Conservation (phyloP, 768 basidiomycete species). For the Serendipita vermifera region DNA sequence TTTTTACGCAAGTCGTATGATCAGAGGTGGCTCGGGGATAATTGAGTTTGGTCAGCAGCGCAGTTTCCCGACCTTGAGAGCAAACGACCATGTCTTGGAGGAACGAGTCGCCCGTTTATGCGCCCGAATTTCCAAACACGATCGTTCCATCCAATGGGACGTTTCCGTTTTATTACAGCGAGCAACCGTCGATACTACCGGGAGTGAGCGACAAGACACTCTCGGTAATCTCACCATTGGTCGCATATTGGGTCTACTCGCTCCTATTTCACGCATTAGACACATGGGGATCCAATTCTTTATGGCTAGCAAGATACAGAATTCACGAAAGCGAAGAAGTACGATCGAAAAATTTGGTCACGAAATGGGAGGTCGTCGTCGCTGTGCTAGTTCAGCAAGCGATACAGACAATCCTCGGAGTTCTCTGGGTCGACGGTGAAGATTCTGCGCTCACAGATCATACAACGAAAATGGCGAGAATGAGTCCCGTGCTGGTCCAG, state of each 20-base stretch:
- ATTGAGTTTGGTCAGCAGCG: no score
- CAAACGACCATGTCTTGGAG: not conserved
- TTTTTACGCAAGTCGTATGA: no score
- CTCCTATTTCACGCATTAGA: conserved; percentile 76
- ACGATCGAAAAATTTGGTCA: conserved; percentile 56
- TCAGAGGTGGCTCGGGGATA: no score
- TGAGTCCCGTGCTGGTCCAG: conserved; percentile 8
- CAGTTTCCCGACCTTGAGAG: no score
- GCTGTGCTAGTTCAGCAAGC: conserved; percentile 80
- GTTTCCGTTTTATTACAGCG: conserved; percentile 29
- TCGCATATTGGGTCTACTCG: conserved; percentile 76
- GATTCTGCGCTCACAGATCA: conserved; percentile 23
- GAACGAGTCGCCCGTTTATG: not conserved
- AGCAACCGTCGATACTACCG: conserved; percentile 29
- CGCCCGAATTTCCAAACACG: not conserved
- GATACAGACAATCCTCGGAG: conserved; percentile 67
- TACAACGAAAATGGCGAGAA: conserved; percentile 27
- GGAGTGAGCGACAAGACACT: conserved; percentile 56
- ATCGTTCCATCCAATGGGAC: conserved; percentile 13
- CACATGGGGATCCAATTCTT: conserved; percentile 40
- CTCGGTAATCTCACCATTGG: conserved; percentile 57
- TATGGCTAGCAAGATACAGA: conserved; percentile 68
- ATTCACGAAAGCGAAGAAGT: conserved; percentile 84
- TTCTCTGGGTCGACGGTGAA: conserved; percentile 45
- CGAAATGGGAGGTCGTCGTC: conserved; percentile 53